These are phyloP conservation scores for Asterionellopsis glacialis DNA, from an alignment of 108 stramenopile genomes.

Conservation along the genomic window DNA sequence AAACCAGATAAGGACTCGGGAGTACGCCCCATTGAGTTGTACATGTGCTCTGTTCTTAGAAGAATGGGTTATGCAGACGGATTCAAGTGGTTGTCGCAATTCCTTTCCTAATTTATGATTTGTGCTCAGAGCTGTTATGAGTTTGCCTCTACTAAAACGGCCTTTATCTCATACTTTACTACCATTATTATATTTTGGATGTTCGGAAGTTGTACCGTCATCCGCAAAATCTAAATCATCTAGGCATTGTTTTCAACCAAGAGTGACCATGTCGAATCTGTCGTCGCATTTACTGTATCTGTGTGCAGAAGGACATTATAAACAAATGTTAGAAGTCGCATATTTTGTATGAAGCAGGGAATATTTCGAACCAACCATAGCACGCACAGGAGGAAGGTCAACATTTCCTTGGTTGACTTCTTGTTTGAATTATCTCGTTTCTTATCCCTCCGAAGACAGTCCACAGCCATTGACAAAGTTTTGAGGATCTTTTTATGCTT, in stretches of 20 bases:
- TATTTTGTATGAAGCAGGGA: no score
- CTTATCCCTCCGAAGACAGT: no score
- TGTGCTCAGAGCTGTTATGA: no score
- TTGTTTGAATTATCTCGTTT: no score
- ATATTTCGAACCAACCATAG: no score
- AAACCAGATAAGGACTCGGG: constrained; percentile 76
- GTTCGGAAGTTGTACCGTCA: neutral
- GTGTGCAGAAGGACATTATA: no score
- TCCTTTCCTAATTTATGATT: constrained; percentile 63
- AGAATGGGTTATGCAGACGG: constrained; percentile 99
- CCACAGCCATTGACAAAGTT: constrained; percentile 43
- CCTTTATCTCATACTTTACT: neutral
- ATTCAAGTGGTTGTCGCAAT: constrained; percentile 97
- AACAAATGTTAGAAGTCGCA: no score
- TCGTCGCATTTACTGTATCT: constrained; percentile 46
- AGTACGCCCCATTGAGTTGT: constrained; percentile 95
- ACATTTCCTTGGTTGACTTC: no score
- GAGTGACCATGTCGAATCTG: constrained; percentile 51
- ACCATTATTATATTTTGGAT: neutral
- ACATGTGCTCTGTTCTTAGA: constrained; percentile 98
- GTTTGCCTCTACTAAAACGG: no score
- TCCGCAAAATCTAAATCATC: neutral
- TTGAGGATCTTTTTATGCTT: constrained; percentile 42
- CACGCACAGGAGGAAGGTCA: no score
- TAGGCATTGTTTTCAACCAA: constrained; percentile 6